Evolutionary conservation across 202 grass and related monocot genomes (phyloP).

Genomic region (Cymbopogon flexuosus): DNA sequence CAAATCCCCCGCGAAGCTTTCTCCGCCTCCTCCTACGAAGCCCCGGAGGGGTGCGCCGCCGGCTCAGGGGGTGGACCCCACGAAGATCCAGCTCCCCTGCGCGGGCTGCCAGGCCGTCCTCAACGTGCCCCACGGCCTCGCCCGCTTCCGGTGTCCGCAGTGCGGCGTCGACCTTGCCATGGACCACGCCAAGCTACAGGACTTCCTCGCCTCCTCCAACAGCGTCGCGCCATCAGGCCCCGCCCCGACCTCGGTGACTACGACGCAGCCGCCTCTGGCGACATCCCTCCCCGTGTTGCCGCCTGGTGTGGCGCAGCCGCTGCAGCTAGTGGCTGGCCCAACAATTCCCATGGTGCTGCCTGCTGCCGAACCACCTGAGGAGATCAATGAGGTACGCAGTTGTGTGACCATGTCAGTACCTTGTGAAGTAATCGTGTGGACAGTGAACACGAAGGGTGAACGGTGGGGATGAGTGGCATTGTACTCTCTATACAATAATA

Average conservation of each 20-base stretch:
- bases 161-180: slow-evolving; percentile 54
- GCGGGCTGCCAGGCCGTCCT: slow-evolving; percentile 30
- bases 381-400: slow-evolving; percentile 84
- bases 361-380: slow-evolving; percentile 48
- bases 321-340: slow-evolving; percentile 16
- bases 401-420: background rate
- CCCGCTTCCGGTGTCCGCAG: slow-evolving; percentile 42
- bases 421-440: background rate
- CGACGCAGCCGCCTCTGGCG: background rate
- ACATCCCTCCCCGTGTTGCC: slow-evolving; percentile 21
- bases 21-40: slow-evolving; percentile 2
- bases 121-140: slow-evolving; percentile 50
- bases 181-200: slow-evolving; percentile 59
- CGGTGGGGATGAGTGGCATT: background rate
- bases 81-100: slow-evolving; percentile 63
- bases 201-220: slow-evolving; percentile 33
- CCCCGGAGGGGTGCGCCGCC: slow-evolving; percentile 27
- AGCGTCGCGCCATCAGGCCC: background rate
- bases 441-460: background rate
- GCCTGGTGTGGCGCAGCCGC: slow-evolving; percentile 21
- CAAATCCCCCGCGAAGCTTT: slow-evolving; percentile 14
- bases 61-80: slow-evolving; percentile 75
- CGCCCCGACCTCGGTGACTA: background rate
- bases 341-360: slow-evolving; percentile 23
- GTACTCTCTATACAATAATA: background rate